phyloP scores from a whole-genome alignment of 805 yeast genomes.

The Candida maris region DNA sequence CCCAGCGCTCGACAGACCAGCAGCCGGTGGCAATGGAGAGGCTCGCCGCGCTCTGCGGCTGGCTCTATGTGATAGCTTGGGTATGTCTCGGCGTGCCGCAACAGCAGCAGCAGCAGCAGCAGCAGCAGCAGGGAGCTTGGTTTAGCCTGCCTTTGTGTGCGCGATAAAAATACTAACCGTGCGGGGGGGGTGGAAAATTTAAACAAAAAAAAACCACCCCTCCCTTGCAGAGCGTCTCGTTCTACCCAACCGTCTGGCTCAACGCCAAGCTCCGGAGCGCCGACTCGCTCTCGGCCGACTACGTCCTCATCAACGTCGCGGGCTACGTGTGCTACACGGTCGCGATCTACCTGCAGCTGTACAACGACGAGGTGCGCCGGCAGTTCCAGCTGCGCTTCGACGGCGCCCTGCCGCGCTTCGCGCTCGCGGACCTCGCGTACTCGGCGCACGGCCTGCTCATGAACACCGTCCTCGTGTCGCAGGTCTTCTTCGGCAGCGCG shows the following conservation, averaged over 20 bases:
- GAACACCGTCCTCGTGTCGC: constrained; percentile 37
- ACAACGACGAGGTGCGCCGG: constrained; percentile 29
- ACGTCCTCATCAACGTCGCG: constrained; percentile 39
- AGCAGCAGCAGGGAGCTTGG: no score
- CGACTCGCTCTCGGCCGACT: constrained; percentile 50
- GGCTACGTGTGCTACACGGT: constrained; percentile 45
- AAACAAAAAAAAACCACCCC: not conserved
- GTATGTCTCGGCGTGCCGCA: no score
- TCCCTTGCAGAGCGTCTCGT: constrained; percentile 38
- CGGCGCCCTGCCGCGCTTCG: constrained; percentile 37
- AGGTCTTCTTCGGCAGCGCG: constrained; percentile 33
- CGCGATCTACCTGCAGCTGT: constrained; percentile 43
- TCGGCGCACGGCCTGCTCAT: constrained; percentile 44
- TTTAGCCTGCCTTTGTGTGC: no score
- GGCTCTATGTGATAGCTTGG: constrained; percentile 29
- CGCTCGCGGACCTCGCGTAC: constrained; percentile 44
- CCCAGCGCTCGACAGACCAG: no score
- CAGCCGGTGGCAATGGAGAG: no score
- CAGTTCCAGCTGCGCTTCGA: constrained; percentile 31
- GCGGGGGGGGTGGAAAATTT: not conserved
- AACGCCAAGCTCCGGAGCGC: constrained; percentile 39
- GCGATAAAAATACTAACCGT: no score
- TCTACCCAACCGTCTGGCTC: constrained; percentile 45
- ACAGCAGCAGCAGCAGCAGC: no score
- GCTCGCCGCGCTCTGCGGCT: constrained; percentile 23